phyloP scores from a whole-genome alignment of 352 stramenopile genomes.

The Globisporangium solare region DNA sequence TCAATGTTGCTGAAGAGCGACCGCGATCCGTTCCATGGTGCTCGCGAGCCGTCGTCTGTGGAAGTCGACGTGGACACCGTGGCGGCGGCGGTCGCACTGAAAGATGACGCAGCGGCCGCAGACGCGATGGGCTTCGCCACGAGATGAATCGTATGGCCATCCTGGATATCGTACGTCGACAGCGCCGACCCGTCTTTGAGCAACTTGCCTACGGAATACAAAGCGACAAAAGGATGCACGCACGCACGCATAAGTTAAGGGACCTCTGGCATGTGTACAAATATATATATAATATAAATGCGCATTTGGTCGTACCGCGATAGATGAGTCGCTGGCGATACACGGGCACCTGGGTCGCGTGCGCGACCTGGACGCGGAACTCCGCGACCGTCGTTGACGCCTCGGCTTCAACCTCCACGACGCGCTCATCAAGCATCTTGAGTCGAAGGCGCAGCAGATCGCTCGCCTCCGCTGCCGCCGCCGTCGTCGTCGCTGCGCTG shows the following conservation, averaged over 20 bases:
- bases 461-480: neutral
- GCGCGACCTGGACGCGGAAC: slow-evolving; percentile 57
- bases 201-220: slow-evolving; percentile 48
- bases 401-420: slow-evolving; percentile 55
- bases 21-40: neutral
- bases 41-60: neutral
- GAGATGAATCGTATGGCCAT: slow-evolving; percentile 90
- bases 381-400: slow-evolving; percentile 44
- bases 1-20: slow-evolving; percentile 4
- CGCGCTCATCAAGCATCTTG: slow-evolving; percentile 76
- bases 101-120: neutral
- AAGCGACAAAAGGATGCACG: too few relatives aligned
- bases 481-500: neutral
- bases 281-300: neutral
- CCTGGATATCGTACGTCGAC: slow-evolving; percentile 83
- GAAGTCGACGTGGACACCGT: slow-evolving; percentile 3
- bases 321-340: slow-evolving; percentile 90
- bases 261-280: neutral
- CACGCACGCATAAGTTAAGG: neutral
- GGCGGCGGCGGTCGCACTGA: neutral
- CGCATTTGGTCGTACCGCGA: slow-evolving; percentile 29
- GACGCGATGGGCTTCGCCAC: slow-evolving; percentile 49
- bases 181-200: slow-evolving; percentile 76
- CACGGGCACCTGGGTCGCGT: slow-evolving; percentile 46
- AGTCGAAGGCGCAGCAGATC: slow-evolving; percentile 27